Base-by-base conservation (phyloP, 1,284 basidiomycete species). In the Meira nashicola region DNA sequence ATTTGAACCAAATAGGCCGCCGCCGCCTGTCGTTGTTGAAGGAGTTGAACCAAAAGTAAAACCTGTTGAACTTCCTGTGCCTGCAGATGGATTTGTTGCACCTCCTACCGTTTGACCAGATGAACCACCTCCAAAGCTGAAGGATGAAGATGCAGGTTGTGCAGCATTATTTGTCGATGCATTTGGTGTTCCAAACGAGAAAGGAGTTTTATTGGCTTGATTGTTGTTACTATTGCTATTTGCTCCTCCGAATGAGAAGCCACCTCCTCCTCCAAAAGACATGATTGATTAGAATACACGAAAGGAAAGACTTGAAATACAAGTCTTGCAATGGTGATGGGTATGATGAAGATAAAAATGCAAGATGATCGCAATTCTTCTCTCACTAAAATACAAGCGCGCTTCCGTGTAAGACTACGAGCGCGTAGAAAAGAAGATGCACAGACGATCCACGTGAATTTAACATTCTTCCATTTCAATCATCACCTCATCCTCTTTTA, bases 211-310 rank as follows among this genome's bases (percentile, higher is more conserved):
- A 11, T 50, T 39, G 17, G 49, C 47, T 25, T 49, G 23, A 8
- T 41, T 63, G 54, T 49, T 60, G 43, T 48, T 63, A 21, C 51
- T 67, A 55, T 55, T 67, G 40, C 53, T 60, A 37, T 40, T 39
- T 5, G 58, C 55, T 14, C 55, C 60, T 28, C 66, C 66, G 40
- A 68, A 68, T 47, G 67, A 66, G 65, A 68, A 68, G 44, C 63
- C 62, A 39, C 55, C 56, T 40, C 63, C 67, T 40, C 68, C 68
- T 53, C 7, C 50, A 12, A 50, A 50, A 2, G 48, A 43, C 28
- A 33, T 33, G n/a, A 3, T 33, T 33, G 28, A 4, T 8, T 33
- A 33, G 4, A 33, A 33, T 33, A 33, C 28, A 33, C 4, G 4
- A 33, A 33, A 33, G 28, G 28, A 33, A 33, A 33, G 28, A 33